Percentiles rank a stretch among this genome's conserved stretches.
phyloP scores from a whole-genome alignment of 2,329 filamentous ascomycete genomes.

The Hortaea werneckii region DNA sequence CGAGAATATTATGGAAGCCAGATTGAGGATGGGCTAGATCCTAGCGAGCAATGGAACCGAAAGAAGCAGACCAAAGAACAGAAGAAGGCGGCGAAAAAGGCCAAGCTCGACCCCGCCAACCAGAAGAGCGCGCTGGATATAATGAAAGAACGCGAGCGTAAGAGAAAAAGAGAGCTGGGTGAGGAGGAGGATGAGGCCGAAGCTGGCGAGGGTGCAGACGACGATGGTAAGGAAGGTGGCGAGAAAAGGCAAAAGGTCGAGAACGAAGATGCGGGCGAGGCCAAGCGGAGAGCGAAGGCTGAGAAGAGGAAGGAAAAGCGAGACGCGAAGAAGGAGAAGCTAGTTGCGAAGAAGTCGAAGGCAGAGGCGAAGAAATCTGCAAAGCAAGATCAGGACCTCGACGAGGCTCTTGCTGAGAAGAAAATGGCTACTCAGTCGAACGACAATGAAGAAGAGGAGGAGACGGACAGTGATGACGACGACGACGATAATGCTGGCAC shows the following conservation, averaged over 20 bases:
- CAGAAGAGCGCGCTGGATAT: constrained; percentile 87
- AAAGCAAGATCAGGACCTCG: constrained; percentile 19
- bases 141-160: constrained; percentile 70
- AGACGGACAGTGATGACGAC: constrained; percentile 13
- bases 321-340: constrained; percentile 37
- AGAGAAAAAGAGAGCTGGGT: constrained; percentile 61
- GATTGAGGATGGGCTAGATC: constrained; percentile 55
- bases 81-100: constrained; percentile 68
- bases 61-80: constrained; percentile 95
- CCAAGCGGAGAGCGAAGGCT: constrained; percentile 28
- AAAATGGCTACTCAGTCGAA: constrained; percentile 6
- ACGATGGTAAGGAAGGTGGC: constrained; percentile 29
- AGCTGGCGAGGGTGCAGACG: constrained; percentile 17
- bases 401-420: constrained; percentile 16
- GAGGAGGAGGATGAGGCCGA: constrained; percentile 33
- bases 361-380: constrained; percentile 28
- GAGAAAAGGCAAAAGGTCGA: constrained; percentile 36
- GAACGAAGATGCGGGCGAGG: constrained; percentile 18
- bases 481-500: constrained; percentile 18
- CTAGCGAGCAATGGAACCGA: constrained; percentile 79
- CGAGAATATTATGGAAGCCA: constrained; percentile 65
- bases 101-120: constrained; percentile 85
- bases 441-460: constrained; percentile 10
- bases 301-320: constrained; percentile 35
- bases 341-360: constrained; percentile 28